phyloP scores from a whole-genome alignment of 2,329 filamentous ascomycete genomes.

The Epichloe sylvatica region DNA sequence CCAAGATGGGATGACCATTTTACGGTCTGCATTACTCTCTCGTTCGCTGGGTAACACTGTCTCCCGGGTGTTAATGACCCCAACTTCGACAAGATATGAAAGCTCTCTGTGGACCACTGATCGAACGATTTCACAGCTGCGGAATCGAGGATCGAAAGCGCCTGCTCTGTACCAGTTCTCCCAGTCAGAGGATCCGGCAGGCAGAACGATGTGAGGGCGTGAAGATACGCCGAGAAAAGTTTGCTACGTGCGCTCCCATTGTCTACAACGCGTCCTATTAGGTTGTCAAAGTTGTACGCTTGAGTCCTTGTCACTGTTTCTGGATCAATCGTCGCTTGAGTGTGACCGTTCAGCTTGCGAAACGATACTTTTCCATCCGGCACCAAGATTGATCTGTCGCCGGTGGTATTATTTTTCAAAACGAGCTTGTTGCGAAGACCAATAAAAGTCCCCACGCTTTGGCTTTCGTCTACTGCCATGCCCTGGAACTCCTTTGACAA shows the following conservation, averaged over 20 bases:
- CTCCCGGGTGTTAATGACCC: constrained; percentile 2
- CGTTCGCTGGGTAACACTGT: constrained; percentile 29
- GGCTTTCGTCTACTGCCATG: constrained; percentile 29
- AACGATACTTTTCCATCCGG: constrained; percentile 17
- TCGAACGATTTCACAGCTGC: constrained; percentile 33
- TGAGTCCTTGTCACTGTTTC: constrained; percentile 17
- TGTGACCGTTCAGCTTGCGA: constrained; percentile 12
- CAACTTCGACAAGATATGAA: background rate
- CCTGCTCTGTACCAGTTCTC: constrained; percentile 40
- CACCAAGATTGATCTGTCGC: constrained; percentile 23
- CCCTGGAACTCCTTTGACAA: constrained; percentile 33
- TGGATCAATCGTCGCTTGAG: constrained; percentile 21
- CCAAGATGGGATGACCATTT: constrained; percentile 26
- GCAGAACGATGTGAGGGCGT: constrained; percentile 39
- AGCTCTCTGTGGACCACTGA: background rate
- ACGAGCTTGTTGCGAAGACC: constrained; percentile 35
- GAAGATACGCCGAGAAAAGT: constrained; percentile 36
- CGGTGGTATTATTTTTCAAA: constrained; percentile 13
- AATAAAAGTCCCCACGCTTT: constrained; percentile 27
- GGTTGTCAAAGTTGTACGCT: constrained; percentile 33
- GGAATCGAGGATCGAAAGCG: constrained; percentile 32
- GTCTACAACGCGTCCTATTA: constrained; percentile 35
- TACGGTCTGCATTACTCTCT: constrained; percentile 32
- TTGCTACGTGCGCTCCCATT: constrained; percentile 37
- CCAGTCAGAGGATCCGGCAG: constrained; percentile 34